A percentile compares a stretch with the other conserved stretches of the same genome.
Evolutionary conservation across 495 filamentous ascomycete genomes (phyloP).

Genomic region (Penicillium malachiteum): DNA sequence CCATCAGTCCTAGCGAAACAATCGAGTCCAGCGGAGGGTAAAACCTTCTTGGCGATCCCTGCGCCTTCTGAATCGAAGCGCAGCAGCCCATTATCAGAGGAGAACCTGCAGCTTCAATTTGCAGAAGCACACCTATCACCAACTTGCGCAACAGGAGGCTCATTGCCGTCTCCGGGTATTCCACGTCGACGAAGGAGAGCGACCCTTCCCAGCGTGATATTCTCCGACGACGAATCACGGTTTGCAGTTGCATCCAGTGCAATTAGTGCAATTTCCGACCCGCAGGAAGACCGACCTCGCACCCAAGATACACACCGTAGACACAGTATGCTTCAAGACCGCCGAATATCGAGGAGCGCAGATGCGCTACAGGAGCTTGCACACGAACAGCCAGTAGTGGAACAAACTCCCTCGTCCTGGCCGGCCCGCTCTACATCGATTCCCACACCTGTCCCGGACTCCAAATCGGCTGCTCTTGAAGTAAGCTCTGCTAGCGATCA

Average conservation of each 20-base stretch:
- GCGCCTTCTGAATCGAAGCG: conserved; percentile 27
- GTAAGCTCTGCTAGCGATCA: conserved; percentile 29
- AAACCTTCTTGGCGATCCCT: conserved; percentile 19
- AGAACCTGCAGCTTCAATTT: conserved; percentile 19
- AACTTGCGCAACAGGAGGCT: conserved; percentile 21
- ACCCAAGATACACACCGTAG: conserved; percentile 16
- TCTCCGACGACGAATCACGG: conserved; percentile 42
- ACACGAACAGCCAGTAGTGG: conserved; percentile 13
- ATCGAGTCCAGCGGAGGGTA: conserved; percentile 7
- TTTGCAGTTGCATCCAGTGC: conserved; percentile 29
- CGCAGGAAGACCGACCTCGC: conserved; percentile 22
- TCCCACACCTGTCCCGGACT: conserved; percentile 24
- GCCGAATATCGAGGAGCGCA: conserved; percentile 34
- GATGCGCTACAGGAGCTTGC: conserved; percentile 26
- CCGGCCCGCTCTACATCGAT: conserved; percentile 25
- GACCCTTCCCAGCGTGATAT: conserved; percentile 45
- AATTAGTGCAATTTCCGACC: conserved; percentile 25
- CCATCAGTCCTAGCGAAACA: neutral
- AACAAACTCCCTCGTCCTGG: conserved; percentile 22
- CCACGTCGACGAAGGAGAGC: conserved; percentile 36
- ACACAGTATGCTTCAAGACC: conserved; percentile 22
- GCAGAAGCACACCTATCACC: conserved; percentile 25
- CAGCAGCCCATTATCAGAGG: conserved; percentile 28
- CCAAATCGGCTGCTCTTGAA: conserved; percentile 21
- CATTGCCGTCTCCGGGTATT: conserved; percentile 21